Evolutionary conservation across 164 flowering plant genomes (phyloP), one percentile per base, ranked within the genome.

Genomic region (Annona cherimola): DNA sequence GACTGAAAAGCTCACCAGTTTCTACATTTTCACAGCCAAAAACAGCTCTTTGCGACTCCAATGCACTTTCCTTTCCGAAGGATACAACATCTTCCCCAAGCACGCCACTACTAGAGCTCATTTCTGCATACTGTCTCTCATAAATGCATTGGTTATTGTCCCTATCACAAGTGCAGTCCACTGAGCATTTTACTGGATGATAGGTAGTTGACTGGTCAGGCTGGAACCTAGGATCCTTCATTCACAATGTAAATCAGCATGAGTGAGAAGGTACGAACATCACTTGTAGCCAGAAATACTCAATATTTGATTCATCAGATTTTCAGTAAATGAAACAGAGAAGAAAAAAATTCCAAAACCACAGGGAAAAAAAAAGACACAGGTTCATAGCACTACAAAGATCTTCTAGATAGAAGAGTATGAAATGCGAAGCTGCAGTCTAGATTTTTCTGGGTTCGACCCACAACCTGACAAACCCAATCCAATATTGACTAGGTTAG

Each of bases 71-170:
- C 71, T 87, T 85, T 19, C 99, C 98, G 78, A 96, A 96, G 45
- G 95, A 93, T 45, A 96, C 42, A 64, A 92, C 67, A 75, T 96
- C 99, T 75, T 87, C 86, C 64, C 93, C 97, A 72, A 96, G 94
- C 6, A 93, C 97, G 19, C 99, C 99, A 78, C 97, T 96, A 79
- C 99, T 96, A 39, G 91, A 81, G 82, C 99, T 96, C 98, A 90
- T 85, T 74, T 96, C 99, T 68, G 97, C 98, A 78, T 96, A 96
- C 69, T 88, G 91, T 69, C 98, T 89, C 74, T 92, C 98, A 79
- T 96, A 96, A 74, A 79, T 76, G 76, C 99, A 96, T 60, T 86
- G 91, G 59, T 4, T 78, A 50, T 78, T 82, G 1, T 88, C 84
- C 50, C n/a, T 71, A 72, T 93, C 97, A 78, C 99, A 96, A n/a